These are phyloP conservation scores for Bondarzewia mesenterica DNA, from an alignment of 1,284 basidiomycete species.

Conservation along the genomic window DNA sequence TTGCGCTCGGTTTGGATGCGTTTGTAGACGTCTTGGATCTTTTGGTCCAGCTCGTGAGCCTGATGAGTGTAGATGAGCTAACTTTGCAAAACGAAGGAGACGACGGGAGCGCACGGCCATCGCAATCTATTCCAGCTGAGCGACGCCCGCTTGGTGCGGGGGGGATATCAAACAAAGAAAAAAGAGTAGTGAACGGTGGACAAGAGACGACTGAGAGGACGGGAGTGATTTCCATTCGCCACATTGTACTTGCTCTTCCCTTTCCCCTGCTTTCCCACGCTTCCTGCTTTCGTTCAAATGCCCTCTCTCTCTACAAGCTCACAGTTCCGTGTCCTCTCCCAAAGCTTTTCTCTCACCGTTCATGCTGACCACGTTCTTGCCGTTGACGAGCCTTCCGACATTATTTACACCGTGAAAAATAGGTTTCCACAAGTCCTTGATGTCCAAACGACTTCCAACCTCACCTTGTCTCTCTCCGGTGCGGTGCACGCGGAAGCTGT, in stretches of 20 bases:
- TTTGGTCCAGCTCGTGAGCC: constrained; percentile 71
- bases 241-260: not conserved
- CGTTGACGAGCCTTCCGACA: constrained; percentile 27
- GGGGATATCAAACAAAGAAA: constrained; percentile 2
- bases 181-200: constrained; percentile 3
- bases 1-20: constrained; percentile 91
- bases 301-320: constrained; percentile 29
- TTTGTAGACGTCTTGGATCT: constrained; percentile 86
- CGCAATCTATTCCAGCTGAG: not conserved
- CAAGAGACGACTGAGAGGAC: not conserved
- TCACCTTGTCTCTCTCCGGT: constrained; percentile 48
- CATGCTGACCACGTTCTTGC: constrained; percentile 24
- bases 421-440: constrained; percentile 41
- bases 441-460: constrained; percentile 40
- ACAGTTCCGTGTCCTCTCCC: constrained; percentile 22
- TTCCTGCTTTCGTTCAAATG: constrained; percentile 19
- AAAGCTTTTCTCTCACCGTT: not conserved
- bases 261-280: constrained; percentile 5
- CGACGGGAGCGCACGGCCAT: constrained; percentile 16
- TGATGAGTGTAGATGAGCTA: constrained; percentile 13
- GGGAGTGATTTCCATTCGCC: constrained; percentile 1
- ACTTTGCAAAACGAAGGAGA: not conserved
- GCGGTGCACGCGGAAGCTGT: constrained; percentile 35
- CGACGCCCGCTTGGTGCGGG: constrained; percentile 2
- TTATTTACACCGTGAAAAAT: constrained; percentile 23